Conservation (phyloP, 2,329 filamentous ascomycete species). For the Colletotrichum higginsianum region DNA sequence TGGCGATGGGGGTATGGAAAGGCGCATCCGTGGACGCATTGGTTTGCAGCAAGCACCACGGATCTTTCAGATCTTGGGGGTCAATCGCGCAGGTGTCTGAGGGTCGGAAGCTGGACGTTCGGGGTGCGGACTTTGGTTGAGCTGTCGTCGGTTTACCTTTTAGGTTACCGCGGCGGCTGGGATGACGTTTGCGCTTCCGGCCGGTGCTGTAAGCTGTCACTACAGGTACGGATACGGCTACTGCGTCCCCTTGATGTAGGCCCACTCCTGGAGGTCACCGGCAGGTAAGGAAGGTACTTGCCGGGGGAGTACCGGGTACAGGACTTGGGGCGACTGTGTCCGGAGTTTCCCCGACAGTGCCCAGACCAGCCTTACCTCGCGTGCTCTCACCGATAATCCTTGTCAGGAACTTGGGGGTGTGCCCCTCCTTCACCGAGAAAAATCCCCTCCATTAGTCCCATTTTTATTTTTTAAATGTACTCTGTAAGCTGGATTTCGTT, state of each 20-base stretch:
- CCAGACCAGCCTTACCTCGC: not conserved
- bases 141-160: constrained; percentile 30
- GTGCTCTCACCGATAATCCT: constrained; percentile 21
- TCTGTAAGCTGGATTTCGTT: constrained; percentile 38
- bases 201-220: constrained; percentile 21
- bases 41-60: constrained; percentile 9
- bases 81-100: not conserved
- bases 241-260: constrained; percentile 21
- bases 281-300: constrained; percentile 9
- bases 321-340: not conserved
- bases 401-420: not conserved
- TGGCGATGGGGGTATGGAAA: constrained; percentile 46
- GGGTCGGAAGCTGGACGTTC: not conserved
- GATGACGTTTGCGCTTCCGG: constrained; percentile 43
- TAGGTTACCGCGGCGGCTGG: constrained; percentile 26
- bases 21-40: constrained; percentile 39
- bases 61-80: not conserved
- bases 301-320: constrained; percentile 5
- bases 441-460: constrained; percentile 32
- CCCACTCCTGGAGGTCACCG: constrained; percentile 23
- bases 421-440: constrained; percentile 43
- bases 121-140: not conserved
- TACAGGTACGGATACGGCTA: constrained; percentile 3
- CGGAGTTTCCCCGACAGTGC: constrained; percentile 31
- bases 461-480: constrained; percentile 17